phyloP scores from a whole-genome alignment of 2,329 filamentous ascomycete genomes.

The Arthrobotrys sinensis region DNA sequence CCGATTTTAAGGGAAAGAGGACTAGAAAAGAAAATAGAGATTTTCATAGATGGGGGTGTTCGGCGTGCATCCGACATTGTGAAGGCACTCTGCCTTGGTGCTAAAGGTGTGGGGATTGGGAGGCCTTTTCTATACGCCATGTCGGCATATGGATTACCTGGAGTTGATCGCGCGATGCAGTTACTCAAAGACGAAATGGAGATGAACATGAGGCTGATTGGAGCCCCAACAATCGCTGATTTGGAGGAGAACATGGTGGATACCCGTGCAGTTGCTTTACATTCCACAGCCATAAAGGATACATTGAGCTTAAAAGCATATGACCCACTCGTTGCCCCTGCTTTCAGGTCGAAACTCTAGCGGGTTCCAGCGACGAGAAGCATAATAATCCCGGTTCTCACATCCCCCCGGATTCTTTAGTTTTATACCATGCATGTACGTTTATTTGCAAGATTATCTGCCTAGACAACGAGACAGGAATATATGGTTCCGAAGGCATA shows the following conservation, averaged over 20 bases:
- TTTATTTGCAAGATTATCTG: background rate
- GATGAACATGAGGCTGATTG: conserved; percentile 98
- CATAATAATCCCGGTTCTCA: background rate
- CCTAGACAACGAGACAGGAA: background rate
- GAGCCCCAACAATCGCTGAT: conserved; percentile 80
- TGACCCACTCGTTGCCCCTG: conserved; percentile 51
- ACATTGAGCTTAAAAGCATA: conserved; percentile 53
- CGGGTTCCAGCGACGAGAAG: background rate
- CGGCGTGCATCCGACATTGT: conserved; percentile 93
- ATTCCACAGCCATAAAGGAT: conserved; percentile 53
- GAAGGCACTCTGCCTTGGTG: conserved; percentile 93
- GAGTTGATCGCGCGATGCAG: conserved; percentile 93
- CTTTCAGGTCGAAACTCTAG: conserved; percentile 49
- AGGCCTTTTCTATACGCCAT: conserved; percentile 96
- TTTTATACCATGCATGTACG: conserved; percentile 19
- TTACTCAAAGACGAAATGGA: conserved; percentile 96
- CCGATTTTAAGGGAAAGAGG: conserved; percentile 83
- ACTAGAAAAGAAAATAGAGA: conserved; percentile 82
- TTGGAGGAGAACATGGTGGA: conserved; percentile 87
- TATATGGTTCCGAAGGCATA: background rate
- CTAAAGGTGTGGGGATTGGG: conserved; percentile 92
- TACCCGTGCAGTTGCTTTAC: conserved; percentile 70
- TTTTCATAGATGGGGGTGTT: conserved; percentile 92
- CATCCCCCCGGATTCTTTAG: background rate
- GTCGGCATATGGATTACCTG: conserved; percentile 88